These are phyloP conservation scores for Nicotiana knightiana DNA, from an alignment of 257 asterid genomes.

Conservation along the genomic window DNA sequence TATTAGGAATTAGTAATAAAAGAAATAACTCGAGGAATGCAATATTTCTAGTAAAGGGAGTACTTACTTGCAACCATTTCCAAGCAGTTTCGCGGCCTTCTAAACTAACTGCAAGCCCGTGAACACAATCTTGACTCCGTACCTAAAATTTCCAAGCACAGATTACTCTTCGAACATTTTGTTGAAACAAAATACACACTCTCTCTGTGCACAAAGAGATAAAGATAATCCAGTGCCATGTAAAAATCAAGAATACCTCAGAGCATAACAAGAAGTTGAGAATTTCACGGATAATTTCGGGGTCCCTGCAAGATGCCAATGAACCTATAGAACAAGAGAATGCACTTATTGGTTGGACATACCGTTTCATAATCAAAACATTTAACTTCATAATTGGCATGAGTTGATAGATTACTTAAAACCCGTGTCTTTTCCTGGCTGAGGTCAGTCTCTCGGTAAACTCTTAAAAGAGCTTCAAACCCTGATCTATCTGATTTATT, in stretches of 20 bases:
- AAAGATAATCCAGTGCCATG: background rate
- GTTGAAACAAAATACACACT: background rate
- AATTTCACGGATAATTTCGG: slow-evolving; percentile 63
- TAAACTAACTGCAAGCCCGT: slow-evolving; percentile 61
- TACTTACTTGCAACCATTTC: slow-evolving; percentile 81
- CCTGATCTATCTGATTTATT: slow-evolving; percentile 64
- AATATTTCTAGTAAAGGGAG: background rate
- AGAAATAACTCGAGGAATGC: background rate
- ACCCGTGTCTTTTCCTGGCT: slow-evolving; percentile 95
- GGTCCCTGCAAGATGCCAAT: slow-evolving; percentile 62
- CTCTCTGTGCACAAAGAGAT: too few species aligned
- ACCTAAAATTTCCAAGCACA: slow-evolving; percentile 41
- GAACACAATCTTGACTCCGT: slow-evolving; percentile 85
- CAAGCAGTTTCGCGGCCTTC: slow-evolving; percentile 82
- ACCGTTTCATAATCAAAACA: background rate
- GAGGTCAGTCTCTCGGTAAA: slow-evolving; percentile 87
- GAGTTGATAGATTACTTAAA: slow-evolving; percentile 21
- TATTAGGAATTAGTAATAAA: background rate
- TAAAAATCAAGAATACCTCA: slow-evolving; percentile 44
- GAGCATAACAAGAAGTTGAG: slow-evolving; percentile 66
- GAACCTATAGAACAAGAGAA: slow-evolving; percentile 45
- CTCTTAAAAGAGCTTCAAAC: slow-evolving; percentile 66
- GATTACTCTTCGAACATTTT: background rate
- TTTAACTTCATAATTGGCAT: background rate
- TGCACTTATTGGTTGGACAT: background rate